Evolutionary conservation across 768 basidiomycete species (phyloP).

Genomic region (Pulveroboletus sp.): DNA sequence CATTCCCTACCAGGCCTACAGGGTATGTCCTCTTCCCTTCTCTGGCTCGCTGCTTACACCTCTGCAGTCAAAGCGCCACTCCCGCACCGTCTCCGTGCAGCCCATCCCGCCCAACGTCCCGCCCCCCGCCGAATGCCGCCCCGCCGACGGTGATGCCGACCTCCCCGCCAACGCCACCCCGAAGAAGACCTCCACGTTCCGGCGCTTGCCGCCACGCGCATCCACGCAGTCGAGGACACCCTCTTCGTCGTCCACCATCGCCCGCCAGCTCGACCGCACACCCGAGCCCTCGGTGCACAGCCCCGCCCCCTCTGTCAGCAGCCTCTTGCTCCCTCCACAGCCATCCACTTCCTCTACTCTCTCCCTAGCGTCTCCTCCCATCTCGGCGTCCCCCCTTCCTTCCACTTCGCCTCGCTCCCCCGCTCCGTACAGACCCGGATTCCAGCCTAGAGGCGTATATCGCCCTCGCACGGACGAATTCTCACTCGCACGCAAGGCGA

Average conservation of each 20-base stretch:
- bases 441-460: constrained; percentile 88
- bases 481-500: constrained; percentile 36
- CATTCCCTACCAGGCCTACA: constrained; percentile 54
- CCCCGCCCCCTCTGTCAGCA: constrained; percentile 23
- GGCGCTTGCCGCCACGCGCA: constrained; percentile 40
- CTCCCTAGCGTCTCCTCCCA: constrained; percentile 22
- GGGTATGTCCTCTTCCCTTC: constrained; percentile 19
- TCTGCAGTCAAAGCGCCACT: constrained; percentile 46
- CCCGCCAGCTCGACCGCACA: constrained; percentile 23
- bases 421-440: constrained; percentile 84
- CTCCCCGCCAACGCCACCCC: background rate
- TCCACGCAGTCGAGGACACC: constrained; percentile 13
- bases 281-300: no score
- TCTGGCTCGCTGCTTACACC: constrained; percentile 1
- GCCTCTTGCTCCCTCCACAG: constrained; percentile 18
- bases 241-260: constrained; percentile 18
- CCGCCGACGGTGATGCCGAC: constrained; percentile 22
- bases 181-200: constrained; percentile 48
- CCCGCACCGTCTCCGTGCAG: constrained; percentile 35
- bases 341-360: constrained; percentile 8
- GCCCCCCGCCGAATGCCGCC: constrained; percentile 15
- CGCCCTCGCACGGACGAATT: constrained; percentile 83
- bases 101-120: constrained; percentile 24
- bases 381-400: constrained; percentile 22
- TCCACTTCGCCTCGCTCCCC: constrained; percentile 21